These are phyloP conservation scores for Penicillium concentricum DNA, from an alignment of 2,329 filamentous ascomycete species.

Conservation along the genomic window DNA sequence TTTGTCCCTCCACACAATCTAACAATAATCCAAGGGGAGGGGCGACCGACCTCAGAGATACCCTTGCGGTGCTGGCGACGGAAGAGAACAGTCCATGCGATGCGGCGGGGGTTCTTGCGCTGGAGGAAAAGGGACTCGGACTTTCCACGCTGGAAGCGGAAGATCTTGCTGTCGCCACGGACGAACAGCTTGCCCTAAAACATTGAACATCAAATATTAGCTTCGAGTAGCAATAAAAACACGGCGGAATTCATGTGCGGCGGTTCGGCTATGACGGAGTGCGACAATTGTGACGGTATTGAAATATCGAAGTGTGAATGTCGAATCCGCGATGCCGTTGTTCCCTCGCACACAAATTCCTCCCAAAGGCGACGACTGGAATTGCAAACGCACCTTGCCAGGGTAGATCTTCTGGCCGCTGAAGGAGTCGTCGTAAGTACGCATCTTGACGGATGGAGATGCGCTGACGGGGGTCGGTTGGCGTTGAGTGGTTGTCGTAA, in stretches of 20 bases:
- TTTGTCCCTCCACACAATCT: constrained; percentile 11
- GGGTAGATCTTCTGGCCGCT: constrained; percentile 77
- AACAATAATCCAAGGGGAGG: constrained; percentile 22
- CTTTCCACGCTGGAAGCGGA: constrained; percentile 99
- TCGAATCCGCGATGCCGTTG: constrained; percentile 12
- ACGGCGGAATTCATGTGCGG: constrained; percentile 8
- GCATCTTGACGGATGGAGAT: constrained; percentile 61
- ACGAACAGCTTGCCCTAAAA: constrained; percentile 97
- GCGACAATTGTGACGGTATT: constrained; percentile 7
- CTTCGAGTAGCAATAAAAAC: constrained; percentile 9
- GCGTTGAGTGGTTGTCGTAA: constrained; percentile 46
- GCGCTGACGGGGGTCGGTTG: constrained; percentile 46
- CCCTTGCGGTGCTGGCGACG: constrained; percentile 99
- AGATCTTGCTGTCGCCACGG: constrained; percentile 99
- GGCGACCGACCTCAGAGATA: constrained; percentile 92
- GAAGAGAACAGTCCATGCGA: constrained; percentile 98
- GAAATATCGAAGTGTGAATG: constrained; percentile 7
- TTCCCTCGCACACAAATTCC: constrained; percentile 19
- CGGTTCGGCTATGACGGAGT: constrained; percentile 1
- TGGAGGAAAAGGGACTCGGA: constrained; percentile 99
- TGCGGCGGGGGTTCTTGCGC: constrained; percentile 99
- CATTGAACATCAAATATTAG: constrained; percentile 34
- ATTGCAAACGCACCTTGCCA: constrained; percentile 64
- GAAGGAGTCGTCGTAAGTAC: constrained; percentile 77
- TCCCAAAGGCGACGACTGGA: constrained; percentile 17